Base-by-base conservation (phyloP, 768 basidiomycete species). In the Sporobolomyces phaffii region DNA sequence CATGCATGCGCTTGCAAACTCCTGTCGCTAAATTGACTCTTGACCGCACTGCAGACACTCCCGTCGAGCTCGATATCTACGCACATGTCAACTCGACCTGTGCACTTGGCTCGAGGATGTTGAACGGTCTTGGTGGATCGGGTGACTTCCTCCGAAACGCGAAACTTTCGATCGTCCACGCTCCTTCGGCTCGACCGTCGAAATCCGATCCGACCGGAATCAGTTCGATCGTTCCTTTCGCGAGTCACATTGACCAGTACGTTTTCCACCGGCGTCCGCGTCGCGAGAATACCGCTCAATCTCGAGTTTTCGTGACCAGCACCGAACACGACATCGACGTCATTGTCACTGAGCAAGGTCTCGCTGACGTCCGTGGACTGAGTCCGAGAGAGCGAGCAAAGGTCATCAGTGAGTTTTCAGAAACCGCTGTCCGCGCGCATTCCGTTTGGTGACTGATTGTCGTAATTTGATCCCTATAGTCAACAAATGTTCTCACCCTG, bases 71-170 rank as follows among this genome's bases (percentile, higher is more conserved):
- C 18, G 74, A 75, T 54, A 72, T 75, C 18, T 76, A 74, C 58
- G 72, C 69, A 1, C 75, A 76, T 59, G 74, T 72, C 41, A 76
- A 76, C 73, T 68, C 65, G 17, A 76, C 75, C 14, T 43, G 34
- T 56, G 72, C 75, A 24, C 65, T 76, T 29, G 75, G 75, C 31
- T 69, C 70, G 14, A 51, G 69, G 20, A 76, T 76, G 74, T 62
- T 76, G 10, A 76, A 76, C 70, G 74, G 73, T 2, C 47, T 75
- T 14, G 72, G 74, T 3, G 71, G 73, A 5, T 64, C 64, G 0
- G 74, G 56, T 15, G 74, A 76, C 49, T 76, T 76, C 73, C 69
- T 76, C 9, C 65, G 75, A 10, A 76, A 76, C 66, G 75, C 75
- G n/a, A 72, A 73, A 36, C 59, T 65, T 26, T 68, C 63, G 5